phyloP scores from a whole-genome alignment of 179 eudicot species.

The Silene coronaria region DNA sequence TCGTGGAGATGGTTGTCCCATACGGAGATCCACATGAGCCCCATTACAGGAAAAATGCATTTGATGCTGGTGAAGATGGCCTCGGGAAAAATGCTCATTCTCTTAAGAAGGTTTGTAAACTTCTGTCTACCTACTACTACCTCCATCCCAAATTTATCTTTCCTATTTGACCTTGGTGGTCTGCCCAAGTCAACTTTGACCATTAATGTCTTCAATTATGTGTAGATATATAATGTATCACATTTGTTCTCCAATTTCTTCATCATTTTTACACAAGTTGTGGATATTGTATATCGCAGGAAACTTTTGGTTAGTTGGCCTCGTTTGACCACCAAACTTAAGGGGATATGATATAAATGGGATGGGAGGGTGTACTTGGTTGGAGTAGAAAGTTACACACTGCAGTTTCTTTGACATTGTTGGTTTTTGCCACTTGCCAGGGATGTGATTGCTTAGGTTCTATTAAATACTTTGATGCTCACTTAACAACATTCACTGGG shows the following conservation, averaged over 20 bases:
- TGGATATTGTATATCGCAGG: background rate
- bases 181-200: background rate
- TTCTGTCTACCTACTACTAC: conserved; percentile 6
- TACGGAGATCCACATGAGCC: conserved; percentile 94
- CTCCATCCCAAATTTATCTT: background rate
- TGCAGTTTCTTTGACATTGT: background rate
- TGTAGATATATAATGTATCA: too few species aligned
- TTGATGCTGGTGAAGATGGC: conserved; percentile 98
- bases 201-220: background rate
- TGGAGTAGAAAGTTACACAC: background rate
- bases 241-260: too few species aligned
- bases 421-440: conserved; percentile 38
- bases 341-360: background rate
- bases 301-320: background rate
- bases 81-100: conserved; percentile 90
- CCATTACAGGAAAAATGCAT: conserved; percentile 90
- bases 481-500: conserved; percentile 83
- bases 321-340: background rate
- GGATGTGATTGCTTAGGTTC: conserved; percentile 94
- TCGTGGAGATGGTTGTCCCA: conserved; percentile 95
- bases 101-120: conserved; percentile 63
- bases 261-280: background rate
- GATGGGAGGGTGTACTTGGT: background rate
- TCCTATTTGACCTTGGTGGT: background rate
- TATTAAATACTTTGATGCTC: conserved; percentile 87